phyloP scores from a whole-genome alignment of 805 yeast species.

The Sugiyamaella chiloensis region DNA sequence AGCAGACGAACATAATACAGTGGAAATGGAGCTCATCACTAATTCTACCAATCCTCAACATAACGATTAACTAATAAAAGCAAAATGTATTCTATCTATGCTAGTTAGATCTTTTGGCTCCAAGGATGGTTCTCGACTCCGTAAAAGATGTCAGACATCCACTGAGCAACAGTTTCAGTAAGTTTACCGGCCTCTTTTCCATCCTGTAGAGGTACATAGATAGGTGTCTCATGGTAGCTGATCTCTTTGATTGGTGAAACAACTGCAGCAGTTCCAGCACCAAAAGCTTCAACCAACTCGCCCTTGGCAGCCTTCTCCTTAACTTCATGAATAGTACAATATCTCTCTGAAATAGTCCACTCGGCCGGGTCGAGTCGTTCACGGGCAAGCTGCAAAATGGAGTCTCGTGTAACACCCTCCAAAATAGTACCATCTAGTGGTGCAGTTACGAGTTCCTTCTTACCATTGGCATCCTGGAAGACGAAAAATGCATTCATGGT shows the following conservation, averaged over 20 bases:
- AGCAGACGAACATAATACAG: too few relatives aligned
- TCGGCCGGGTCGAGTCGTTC: conserved; percentile 68
- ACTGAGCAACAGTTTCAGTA: conserved; percentile 71
- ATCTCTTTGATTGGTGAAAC: conserved; percentile 90
- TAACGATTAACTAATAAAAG: background rate
- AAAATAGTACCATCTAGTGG: conserved; percentile 96
- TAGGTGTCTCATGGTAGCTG: conserved; percentile 71
- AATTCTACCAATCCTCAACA: background rate
- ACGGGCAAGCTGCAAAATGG: conserved; percentile 73
- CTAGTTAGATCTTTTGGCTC: conserved; percentile 17
- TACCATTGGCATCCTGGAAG: conserved; percentile 73
- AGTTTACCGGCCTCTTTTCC: conserved; percentile 65
- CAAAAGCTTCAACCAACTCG: conserved; percentile 89
- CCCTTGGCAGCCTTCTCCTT: conserved; percentile 74
- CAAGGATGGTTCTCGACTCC: conserved; percentile 67
- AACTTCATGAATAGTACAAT: conserved; percentile 77
- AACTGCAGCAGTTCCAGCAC: conserved; percentile 96
- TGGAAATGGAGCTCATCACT: too few relatives aligned
- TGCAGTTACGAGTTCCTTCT: conserved; percentile 89
- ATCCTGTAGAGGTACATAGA: conserved; percentile 71
- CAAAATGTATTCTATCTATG: background rate
- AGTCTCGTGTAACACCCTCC: conserved; percentile 95
- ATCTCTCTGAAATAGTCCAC: conserved; percentile 84
- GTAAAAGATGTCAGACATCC: conserved; percentile 90
- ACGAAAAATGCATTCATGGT: conserved; percentile 95